phyloP scores from a whole-genome alignment of 2,329 filamentous ascomycete species.

The Grosmannia serpens region DNA sequence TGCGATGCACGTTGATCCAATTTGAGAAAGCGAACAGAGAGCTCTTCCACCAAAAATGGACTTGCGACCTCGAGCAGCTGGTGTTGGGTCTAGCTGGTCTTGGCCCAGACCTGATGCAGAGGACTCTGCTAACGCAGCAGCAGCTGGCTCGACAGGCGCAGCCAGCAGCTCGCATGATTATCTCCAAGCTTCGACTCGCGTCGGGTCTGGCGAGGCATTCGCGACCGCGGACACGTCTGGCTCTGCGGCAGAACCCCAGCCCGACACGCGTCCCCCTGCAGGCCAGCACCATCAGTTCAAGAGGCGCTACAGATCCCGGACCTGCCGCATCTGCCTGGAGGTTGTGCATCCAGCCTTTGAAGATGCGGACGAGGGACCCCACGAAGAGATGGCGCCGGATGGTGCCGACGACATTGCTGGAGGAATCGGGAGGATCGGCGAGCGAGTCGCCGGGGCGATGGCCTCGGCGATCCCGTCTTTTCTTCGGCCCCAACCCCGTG shows the following conservation, averaged over 20 bases:
- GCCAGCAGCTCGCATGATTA: background rate
- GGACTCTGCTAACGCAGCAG: background rate
- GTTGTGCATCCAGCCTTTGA: conserved; percentile 39
- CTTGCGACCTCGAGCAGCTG: background rate
- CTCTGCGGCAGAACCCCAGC: background rate
- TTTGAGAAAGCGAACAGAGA: background rate
- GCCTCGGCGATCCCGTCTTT: conserved; percentile 19
- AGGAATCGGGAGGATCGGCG: background rate
- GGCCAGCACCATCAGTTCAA: conserved; percentile 1
- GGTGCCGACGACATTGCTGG: background rate
- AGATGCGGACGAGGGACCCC: conserved; percentile 10
- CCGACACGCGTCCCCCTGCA: conserved; percentile 8
- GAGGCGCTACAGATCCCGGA: conserved; percentile 54
- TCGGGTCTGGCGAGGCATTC: background rate
- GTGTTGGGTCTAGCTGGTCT: conserved; percentile 4
- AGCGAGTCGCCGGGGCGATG: conserved; percentile 2
- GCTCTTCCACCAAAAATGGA: conserved; percentile 3
- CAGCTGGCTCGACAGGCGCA: background rate
- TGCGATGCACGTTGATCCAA: background rate
- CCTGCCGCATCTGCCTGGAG: conserved; percentile 86
- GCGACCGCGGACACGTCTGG: background rate
- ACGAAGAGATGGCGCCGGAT: background rate
- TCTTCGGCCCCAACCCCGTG: conserved; percentile 15
- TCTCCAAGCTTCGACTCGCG: background rate
- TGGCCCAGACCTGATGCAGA: background rate